Evolutionary conservation across 2,329 filamentous ascomycete species (phyloP).

Genomic region (Madurella fahalii): DNA sequence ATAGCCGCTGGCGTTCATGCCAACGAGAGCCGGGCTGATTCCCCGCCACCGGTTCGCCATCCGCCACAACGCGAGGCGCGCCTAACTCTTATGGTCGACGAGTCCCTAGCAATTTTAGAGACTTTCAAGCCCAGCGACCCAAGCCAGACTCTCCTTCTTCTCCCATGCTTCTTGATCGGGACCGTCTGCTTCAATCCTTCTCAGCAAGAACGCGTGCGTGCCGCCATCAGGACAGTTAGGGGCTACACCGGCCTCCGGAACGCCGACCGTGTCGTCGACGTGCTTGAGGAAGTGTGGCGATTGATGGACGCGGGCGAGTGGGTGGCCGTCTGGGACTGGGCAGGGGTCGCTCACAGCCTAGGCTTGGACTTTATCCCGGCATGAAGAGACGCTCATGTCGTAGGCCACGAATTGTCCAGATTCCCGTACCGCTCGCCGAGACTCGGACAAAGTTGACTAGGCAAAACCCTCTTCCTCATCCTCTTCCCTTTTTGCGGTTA

Average conservation of each 20-base stretch:
- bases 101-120: slow-evolving; percentile 52
- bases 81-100: slow-evolving; percentile 52
- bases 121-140: slow-evolving; percentile 55
- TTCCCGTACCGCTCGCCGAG: no score
- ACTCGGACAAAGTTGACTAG: no score
- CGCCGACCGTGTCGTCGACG: slow-evolving; percentile 48
- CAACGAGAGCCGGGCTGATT: slow-evolving; percentile 30
- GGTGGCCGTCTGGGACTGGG: slow-evolving; percentile 61
- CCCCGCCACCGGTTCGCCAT: slow-evolving; percentile 45
- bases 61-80: slow-evolving; percentile 48
- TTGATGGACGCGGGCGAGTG: slow-evolving; percentile 57
- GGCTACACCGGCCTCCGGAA: slow-evolving; percentile 59
- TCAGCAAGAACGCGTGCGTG: slow-evolving; percentile 51
- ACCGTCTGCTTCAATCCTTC: slow-evolving; percentile 52
- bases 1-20: slow-evolving; percentile 19
- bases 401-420: no score
- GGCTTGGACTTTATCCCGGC: slow-evolving; percentile 54
- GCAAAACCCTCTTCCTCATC: no score
- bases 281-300: slow-evolving; percentile 57
- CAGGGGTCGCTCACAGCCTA: slow-evolving; percentile 50
- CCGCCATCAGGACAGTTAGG: slow-evolving; percentile 47
- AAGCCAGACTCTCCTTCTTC: slow-evolving; percentile 55
- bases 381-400: slow-evolving; percentile 19
- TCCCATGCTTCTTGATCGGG: slow-evolving; percentile 58
- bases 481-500: no score